A percentile compares a stretch with the other conserved stretches of the same genome.
phyloP scores from a whole-genome alignment of 768 basidiomycete species.

The Strobilomyces echinocephalus region DNA sequence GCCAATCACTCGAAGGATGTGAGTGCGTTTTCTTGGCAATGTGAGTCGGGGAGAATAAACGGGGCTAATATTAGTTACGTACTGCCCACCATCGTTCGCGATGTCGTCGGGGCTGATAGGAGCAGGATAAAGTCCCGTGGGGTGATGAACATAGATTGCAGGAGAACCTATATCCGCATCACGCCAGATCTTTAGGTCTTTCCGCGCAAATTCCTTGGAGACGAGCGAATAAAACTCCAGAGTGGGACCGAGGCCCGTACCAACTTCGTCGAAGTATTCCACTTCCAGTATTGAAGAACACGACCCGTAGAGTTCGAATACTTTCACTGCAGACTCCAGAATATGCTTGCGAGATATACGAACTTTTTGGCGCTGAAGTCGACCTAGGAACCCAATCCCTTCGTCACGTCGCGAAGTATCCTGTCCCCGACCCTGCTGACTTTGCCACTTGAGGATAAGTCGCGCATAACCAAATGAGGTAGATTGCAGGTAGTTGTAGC shows the following conservation, averaged over 20 bases:
- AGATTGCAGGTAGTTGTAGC: slow-evolving; percentile 95
- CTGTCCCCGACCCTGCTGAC: slow-evolving; percentile 74
- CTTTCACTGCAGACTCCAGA: slow-evolving; percentile 93
- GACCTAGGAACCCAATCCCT: slow-evolving; percentile 85
- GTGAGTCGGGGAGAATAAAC: background rate
- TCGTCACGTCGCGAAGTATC: slow-evolving; percentile 83
- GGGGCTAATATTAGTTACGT: slow-evolving; percentile 27
- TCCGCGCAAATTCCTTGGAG: slow-evolving; percentile 88
- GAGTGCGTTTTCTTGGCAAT: slow-evolving; percentile 65
- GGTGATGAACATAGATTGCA: slow-evolving; percentile 76
- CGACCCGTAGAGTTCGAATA: slow-evolving; percentile 93
- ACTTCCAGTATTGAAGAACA: slow-evolving; percentile 93
- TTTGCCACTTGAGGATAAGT: slow-evolving; percentile 92
- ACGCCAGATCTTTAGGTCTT: slow-evolving; percentile 87
- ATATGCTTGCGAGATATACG: slow-evolving; percentile 93
- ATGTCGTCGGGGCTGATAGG: slow-evolving; percentile 71
- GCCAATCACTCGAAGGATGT: slow-evolving; percentile 85
- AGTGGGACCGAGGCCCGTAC: slow-evolving; percentile 95
- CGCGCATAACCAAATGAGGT: slow-evolving; percentile 98
- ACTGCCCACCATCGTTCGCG: slow-evolving; percentile 72
- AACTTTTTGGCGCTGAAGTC: slow-evolving; percentile 93
- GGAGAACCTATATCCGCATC: slow-evolving; percentile 65
- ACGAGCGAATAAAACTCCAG: slow-evolving; percentile 98
- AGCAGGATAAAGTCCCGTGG: slow-evolving; percentile 81
- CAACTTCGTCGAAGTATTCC: slow-evolving; percentile 98